Percentiles rank a stretch among this genome's conserved stretches.
Evolutionary conservation across 2,329 filamentous ascomycete species (phyloP).

Genomic region (Phymatotrichopsis omnivora): DNA sequence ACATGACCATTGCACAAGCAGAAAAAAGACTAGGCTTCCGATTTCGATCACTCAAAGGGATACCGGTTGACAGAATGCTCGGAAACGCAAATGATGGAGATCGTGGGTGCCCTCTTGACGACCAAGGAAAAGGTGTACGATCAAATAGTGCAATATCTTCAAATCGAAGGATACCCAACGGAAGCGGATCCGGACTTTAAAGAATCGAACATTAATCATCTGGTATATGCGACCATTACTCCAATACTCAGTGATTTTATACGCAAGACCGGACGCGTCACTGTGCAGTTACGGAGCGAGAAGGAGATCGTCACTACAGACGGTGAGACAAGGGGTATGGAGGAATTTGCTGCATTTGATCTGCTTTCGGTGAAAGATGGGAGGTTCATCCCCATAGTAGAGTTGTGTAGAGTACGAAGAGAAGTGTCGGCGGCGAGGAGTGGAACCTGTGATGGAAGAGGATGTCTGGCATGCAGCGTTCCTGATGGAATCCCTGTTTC

Average conservation of each 20-base stretch:
- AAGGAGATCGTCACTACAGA: slow-evolving; percentile 10
- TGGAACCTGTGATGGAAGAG: slow-evolving; percentile 5
- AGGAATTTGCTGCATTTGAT: slow-evolving; percentile 4
- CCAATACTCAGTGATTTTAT: slow-evolving; percentile 3
- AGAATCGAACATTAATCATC: slow-evolving; percentile 1
- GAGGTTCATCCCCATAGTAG: slow-evolving; percentile 8
- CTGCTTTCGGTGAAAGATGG: too few relatives aligned
- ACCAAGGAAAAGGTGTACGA: slow-evolving; percentile 8
- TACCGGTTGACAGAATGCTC: slow-evolving; percentile 9
- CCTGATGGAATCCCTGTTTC: too few relatives aligned
- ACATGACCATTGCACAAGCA: too few relatives aligned
- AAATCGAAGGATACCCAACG: slow-evolving; percentile 2
- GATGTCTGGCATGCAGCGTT: too few relatives aligned
- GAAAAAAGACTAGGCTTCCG: slow-evolving; percentile 4
- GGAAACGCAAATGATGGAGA: slow-evolving; percentile 4
- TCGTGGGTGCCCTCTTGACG: background rate
- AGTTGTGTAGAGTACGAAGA: too few relatives aligned
- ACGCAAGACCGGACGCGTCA: slow-evolving; percentile 3
- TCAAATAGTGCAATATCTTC: slow-evolving; percentile 3
- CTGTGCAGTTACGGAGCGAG: too few relatives aligned
- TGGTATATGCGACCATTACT: slow-evolving; percentile 4
- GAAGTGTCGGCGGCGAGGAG: too few relatives aligned
- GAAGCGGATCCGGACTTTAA: slow-evolving; percentile 1
- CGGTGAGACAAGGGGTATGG: slow-evolving; percentile 4
- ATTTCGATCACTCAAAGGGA: slow-evolving; percentile 1